Conservation (phyloP, 2,329 filamentous ascomycete genomes). For the Ceratocystis eucalypticola region DNA sequence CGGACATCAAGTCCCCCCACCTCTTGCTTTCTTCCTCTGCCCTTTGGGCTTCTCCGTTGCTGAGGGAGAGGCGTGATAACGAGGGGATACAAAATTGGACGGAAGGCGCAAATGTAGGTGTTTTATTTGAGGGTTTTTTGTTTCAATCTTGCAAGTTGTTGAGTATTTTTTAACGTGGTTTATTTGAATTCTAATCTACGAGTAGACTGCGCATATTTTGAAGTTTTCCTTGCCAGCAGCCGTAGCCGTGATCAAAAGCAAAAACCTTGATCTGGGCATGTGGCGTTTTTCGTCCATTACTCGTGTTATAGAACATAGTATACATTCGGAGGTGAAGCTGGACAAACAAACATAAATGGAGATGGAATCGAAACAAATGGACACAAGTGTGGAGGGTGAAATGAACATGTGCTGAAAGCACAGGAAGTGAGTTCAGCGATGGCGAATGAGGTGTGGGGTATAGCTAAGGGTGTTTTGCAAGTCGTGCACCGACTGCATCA, state of each 20-base stretch:
- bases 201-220: background rate
- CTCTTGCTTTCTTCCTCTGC: no score
- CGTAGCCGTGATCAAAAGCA: background rate
- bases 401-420: background rate
- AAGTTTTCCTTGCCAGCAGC: background rate
- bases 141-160: no score
- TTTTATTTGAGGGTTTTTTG: no score
- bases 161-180: background rate
- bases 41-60: no score
- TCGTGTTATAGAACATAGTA: background rate
- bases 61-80: no score
- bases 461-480: background rate
- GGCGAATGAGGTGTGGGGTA: background rate
- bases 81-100: no score
- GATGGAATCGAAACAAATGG: background rate
- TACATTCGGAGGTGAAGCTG: background rate
- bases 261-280: background rate
- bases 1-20: no score
- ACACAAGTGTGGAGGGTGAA: background rate
- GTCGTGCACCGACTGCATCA: background rate
- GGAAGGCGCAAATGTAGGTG: no score
- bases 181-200: background rate
- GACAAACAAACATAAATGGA: background rate
- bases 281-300: background rate
- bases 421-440: background rate